These are phyloP conservation scores for Neonothopanus nambi DNA, from an alignment of 1,284 basidiomycete species.

Conservation along the genomic window DNA sequence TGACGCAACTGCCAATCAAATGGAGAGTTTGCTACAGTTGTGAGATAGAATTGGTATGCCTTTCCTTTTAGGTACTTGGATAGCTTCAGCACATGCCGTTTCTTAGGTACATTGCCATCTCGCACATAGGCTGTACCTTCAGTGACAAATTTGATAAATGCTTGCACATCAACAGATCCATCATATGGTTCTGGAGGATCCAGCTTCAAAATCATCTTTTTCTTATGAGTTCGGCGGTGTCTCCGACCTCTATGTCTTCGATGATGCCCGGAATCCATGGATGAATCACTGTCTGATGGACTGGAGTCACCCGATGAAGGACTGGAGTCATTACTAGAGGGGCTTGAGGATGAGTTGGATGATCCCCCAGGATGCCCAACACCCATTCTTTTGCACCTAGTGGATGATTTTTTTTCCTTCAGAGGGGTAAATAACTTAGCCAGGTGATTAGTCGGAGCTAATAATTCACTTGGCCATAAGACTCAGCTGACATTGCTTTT, in stretches of 20 bases:
- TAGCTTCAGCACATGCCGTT: constrained; percentile 26
- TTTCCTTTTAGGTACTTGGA: constrained; percentile 33
- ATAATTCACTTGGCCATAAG: constrained; percentile 3
- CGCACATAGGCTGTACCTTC: constrained; percentile 30
- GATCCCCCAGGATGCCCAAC: too few relatives aligned
- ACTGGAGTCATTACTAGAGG: too few relatives aligned
- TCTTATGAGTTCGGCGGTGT: not conserved
- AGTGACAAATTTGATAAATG: constrained; percentile 30
- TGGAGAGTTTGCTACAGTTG: constrained; percentile 28
- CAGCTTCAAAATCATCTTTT: constrained; percentile 26
- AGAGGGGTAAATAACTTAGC: not conserved
- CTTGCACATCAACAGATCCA: constrained; percentile 24
- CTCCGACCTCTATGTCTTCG: not conserved
- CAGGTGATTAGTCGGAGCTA: constrained; percentile 13
- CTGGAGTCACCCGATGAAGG: too few relatives aligned
- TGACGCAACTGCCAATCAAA: constrained; percentile 25
- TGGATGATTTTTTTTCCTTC: not conserved
- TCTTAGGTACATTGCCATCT: constrained; percentile 23
- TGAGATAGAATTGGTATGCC: constrained; percentile 41
- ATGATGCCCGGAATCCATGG: constrained; percentile 5
- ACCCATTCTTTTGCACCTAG: too few relatives aligned
- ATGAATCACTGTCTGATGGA: not conserved
- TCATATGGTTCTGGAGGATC: constrained; percentile 30
- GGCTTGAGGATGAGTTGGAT: constrained; percentile 8
- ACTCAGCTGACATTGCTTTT: not conserved